Conservation (phyloP, 768 basidiomycete species). For the Rhodosporidiobolus odoratus region DNA sequence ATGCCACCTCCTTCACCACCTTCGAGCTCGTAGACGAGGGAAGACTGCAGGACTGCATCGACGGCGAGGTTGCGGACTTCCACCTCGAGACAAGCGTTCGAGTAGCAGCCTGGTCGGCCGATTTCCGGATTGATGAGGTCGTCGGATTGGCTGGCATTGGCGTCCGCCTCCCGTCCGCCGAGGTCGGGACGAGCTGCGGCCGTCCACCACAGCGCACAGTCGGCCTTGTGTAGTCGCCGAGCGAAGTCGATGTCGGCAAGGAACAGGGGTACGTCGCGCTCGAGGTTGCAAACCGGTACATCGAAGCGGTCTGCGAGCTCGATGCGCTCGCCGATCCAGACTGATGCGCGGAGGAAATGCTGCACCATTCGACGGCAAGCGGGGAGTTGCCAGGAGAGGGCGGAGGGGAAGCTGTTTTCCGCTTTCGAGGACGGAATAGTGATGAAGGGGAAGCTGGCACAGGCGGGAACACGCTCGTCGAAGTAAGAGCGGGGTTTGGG, state of each 20-base stretch:
- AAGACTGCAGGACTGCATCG: conserved; percentile 86
- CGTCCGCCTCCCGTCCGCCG: conserved; percentile 86
- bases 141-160: conserved; percentile 57
- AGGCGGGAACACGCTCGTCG: conserved; percentile 63
- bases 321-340: conserved; percentile 72
- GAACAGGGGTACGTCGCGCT: conserved; percentile 80
- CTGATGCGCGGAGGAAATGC: conserved; percentile 70
- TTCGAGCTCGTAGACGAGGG: conserved; percentile 93
- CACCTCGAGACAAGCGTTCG: conserved; percentile 86
- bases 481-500: conserved; percentile 77
- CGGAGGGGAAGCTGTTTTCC: conserved; percentile 63
- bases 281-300: conserved; percentile 74
- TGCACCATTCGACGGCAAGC: conserved; percentile 75
- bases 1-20: conserved; percentile 60
- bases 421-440: conserved; percentile 62
- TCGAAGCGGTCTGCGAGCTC: conserved; percentile 85
- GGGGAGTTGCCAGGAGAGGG: conserved; percentile 82
- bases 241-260: conserved; percentile 87
- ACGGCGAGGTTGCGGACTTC: conserved; percentile 87
- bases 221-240: conserved; percentile 75
- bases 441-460: conserved; percentile 77
- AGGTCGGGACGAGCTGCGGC: conserved; percentile 79
- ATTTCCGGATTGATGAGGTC: conserved; percentile 82
- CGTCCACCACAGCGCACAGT: conserved; percentile 96
- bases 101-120: conserved; percentile 74